Base-by-base conservation (phyloP, 352 stramenopile species). In the Phytophthora capsici region DNA sequence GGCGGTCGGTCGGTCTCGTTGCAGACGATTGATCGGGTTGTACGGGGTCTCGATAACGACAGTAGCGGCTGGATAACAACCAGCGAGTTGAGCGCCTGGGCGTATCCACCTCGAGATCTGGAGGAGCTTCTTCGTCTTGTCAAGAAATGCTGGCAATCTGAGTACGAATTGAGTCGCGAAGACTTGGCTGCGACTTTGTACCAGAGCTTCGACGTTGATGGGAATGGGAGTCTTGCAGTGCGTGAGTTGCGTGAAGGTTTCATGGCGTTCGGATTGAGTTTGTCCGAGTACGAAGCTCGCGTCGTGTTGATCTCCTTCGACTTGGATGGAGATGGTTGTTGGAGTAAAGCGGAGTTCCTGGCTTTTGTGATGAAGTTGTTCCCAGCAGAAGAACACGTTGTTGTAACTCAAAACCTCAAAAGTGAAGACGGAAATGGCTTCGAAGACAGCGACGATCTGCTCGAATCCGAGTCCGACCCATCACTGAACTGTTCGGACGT, bases 41-140 rank as follows among this genome's bases (percentile, higher is more conserved):
- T 83, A 4, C 68, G 74, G n/a, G 65, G 53, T 20, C 62, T 92
- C 4, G 82, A 94, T 54, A 75, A 63, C 6, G 78, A 92, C 49
- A 46, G 49, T 10, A 94, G 86, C 28, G 80, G 80, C 9, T 91
- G 82, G 82, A 78, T 94, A 52, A 89, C 86, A 9, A 86, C 82
- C 6, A 56, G 43, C 17, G 84, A 92, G 45, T 55, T 94, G 4
- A 61, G 46, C 6, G 8, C 26, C 1, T 94, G 86, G 83, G 48
- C 79, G 13, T 84, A 80, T 30, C 83, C 86, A 16, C 47, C 73
- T 28, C 82, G 83, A 34, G 82, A 90, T 26, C 61, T 91, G 1
- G 82, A 92, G 60, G 84, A 89, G 44, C 52, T 92, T n/a, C 52
- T 80, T 20, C 54, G 59, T 6, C 23, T 86, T 3, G 58, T 90